Evolutionary conservation across 768 basidiomycete genomes (phyloP).

Genomic region (Mycena albidolilacea): DNA sequence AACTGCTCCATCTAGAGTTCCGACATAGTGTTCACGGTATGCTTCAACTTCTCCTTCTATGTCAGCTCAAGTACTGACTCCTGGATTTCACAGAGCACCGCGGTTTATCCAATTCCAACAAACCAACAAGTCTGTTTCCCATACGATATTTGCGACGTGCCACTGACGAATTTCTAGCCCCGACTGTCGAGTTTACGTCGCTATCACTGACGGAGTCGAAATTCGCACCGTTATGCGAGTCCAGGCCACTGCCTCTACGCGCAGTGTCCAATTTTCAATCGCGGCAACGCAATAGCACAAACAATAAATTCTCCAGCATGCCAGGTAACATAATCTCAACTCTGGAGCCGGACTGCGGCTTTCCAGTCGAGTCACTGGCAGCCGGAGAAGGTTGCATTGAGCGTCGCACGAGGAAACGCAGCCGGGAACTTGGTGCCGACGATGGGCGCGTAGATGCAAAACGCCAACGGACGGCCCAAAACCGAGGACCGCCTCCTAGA

Average conservation of each 20-base stretch:
- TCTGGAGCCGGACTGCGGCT: neutral
- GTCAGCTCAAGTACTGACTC: neutral
- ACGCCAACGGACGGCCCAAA: conserved; percentile 8
- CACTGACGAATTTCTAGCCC: conserved; percentile 16
- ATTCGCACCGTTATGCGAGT: neutral
- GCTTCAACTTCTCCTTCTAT: neutral
- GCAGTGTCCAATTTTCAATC: neutral
- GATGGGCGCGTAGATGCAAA: neutral
- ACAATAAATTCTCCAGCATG: neutral
- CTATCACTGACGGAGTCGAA: conserved; percentile 1
- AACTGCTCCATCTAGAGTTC: neutral
- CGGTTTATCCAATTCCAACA: neutral
- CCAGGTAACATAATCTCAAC: neutral
- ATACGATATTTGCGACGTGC: neutral
- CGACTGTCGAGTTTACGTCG: conserved; percentile 21
- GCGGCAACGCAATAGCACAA: neutral
- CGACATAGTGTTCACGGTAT: neutral
- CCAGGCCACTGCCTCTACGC: neutral
- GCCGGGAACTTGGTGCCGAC: conserved; percentile 4
- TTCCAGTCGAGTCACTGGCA: neutral
- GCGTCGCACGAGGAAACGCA: conserved; percentile 3
- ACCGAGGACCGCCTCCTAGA: neutral
- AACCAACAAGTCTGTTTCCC: conserved; percentile 8
- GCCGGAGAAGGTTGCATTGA: neutral
- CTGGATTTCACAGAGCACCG: neutral